These are phyloP conservation scores for Podospora pseudopauciseta DNA, from an alignment of 495 filamentous ascomycete genomes.

Conservation along the genomic window DNA sequence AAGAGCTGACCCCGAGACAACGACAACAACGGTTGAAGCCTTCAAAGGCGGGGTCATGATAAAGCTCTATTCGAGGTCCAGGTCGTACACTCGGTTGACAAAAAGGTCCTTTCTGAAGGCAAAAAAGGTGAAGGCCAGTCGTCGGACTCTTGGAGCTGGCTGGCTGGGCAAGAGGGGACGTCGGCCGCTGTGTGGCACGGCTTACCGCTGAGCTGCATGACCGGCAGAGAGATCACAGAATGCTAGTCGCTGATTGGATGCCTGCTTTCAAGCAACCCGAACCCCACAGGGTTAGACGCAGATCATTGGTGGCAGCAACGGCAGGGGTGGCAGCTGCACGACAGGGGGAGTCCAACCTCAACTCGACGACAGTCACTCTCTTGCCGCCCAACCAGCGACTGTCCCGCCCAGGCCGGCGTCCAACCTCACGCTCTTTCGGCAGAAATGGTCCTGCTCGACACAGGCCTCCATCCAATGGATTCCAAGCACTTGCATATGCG, in stretches of 20 bases:
- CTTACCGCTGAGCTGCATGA: slow-evolving; percentile 38
- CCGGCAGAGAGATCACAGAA: slow-evolving; percentile 35
- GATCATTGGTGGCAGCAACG: slow-evolving; percentile 27
- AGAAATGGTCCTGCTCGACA: slow-evolving; percentile 20
- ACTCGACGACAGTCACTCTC: slow-evolving; percentile 14
- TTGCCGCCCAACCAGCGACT: slow-evolving; percentile 36
- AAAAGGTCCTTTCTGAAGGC: background rate
- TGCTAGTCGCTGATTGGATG: slow-evolving; percentile 29
- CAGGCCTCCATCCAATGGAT: slow-evolving; percentile 31
- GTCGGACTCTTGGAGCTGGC: background rate
- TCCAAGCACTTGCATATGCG: slow-evolving; percentile 29
- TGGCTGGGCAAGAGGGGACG: slow-evolving; percentile 6
- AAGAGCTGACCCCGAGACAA: background rate
- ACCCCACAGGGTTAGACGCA: slow-evolving; percentile 6
- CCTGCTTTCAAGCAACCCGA: slow-evolving; percentile 19
- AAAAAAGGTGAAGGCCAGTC: slow-evolving; percentile 2
- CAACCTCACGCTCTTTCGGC: slow-evolving; percentile 29
- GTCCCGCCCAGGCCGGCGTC: slow-evolving; percentile 10
- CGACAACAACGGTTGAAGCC: background rate
- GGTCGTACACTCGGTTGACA: background rate
- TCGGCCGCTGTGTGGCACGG: slow-evolving; percentile 27
- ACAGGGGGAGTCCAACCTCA: slow-evolving; percentile 18
- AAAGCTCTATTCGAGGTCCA: background rate
- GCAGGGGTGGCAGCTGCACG: slow-evolving; percentile 25
- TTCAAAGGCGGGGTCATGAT: background rate